Percentiles rank a stretch among this genome's conserved stretches.
These are phyloP conservation scores for Talaromyces sp. DNA, from an alignment of 2,329 filamentous ascomycete species.

Conservation along the genomic window DNA sequence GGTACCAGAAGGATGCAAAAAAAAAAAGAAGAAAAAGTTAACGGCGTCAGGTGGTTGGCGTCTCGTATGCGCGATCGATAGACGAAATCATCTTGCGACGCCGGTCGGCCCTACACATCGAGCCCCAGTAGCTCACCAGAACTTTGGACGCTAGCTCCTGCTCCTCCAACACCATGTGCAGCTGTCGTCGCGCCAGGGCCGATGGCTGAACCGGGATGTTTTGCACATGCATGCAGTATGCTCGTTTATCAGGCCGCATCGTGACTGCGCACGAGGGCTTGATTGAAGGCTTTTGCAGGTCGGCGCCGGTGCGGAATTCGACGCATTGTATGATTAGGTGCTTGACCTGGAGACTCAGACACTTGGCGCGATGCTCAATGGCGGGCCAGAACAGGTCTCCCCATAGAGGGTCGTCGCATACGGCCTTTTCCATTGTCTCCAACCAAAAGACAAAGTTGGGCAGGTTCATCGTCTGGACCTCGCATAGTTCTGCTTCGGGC, in stretches of 20 bases:
- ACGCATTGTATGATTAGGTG: constrained; percentile 36
- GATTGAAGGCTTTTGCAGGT: constrained; percentile 7
- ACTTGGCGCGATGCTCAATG: constrained; percentile 35
- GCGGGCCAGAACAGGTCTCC: constrained; percentile 38
- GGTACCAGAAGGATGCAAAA: constrained; percentile 4
- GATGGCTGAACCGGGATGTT: constrained; percentile 25
- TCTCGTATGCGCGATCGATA: constrained; percentile 7
- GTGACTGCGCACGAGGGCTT: constrained; percentile 17
- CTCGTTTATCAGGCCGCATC: constrained; percentile 16
- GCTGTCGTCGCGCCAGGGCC: constrained; percentile 27
- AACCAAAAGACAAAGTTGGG: constrained; percentile 38
- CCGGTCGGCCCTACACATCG: constrained; percentile 20
- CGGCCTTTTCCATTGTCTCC: constrained; percentile 32
- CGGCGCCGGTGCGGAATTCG: constrained; percentile 25
- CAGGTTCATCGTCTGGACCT: constrained; percentile 11
- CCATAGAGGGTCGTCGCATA: constrained; percentile 42
- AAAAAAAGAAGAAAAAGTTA: constrained; percentile 1
- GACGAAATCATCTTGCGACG: constrained; percentile 6
- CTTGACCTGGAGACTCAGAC: constrained; percentile 34
- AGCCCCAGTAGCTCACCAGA: constrained; percentile 18
- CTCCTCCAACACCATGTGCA: constrained; percentile 31
- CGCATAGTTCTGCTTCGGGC: constrained; percentile 21
- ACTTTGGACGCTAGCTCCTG: constrained; percentile 21
- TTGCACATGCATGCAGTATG: constrained; percentile 18
- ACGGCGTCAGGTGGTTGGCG: neutral